phyloP scores from a whole-genome alignment of 2,329 filamentous ascomycete genomes.

The Cladosporium cucumerinum region DNA sequence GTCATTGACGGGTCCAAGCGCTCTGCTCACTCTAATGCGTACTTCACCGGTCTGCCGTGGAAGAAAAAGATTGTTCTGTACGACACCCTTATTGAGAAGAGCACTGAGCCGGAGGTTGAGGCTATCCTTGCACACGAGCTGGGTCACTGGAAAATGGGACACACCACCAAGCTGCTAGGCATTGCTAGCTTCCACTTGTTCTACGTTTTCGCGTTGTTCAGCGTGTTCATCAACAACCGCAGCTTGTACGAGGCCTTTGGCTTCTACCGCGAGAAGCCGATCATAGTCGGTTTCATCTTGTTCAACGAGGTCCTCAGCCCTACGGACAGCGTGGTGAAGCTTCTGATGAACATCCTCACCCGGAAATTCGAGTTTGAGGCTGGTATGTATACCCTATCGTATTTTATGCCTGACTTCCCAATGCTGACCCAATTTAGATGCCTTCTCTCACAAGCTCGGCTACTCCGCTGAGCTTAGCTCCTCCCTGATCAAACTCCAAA shows the following conservation, averaged over 20 bases:
- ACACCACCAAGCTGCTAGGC: slow-evolving; percentile 86
- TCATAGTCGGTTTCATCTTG: slow-evolving; percentile 94
- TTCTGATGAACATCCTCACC: slow-evolving; percentile 93
- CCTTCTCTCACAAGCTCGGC: slow-evolving; percentile 79
- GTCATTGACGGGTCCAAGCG: slow-evolving; percentile 92
- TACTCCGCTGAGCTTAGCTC: slow-evolving; percentile 78
- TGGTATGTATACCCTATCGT: slow-evolving; percentile 46
- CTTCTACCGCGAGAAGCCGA: slow-evolving; percentile 77
- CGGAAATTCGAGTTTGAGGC: slow-evolving; percentile 95
- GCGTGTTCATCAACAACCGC: slow-evolving; percentile 92
- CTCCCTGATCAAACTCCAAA: slow-evolving; percentile 93
- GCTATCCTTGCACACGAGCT: slow-evolving; percentile 94
- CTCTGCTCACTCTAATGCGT: slow-evolving; percentile 84
- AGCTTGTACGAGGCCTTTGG: slow-evolving; percentile 90
- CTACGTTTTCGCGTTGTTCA: slow-evolving; percentile 95
- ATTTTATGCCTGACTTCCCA: slow-evolving; percentile 7
- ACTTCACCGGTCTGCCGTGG: slow-evolving; percentile 97
- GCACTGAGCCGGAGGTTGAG: slow-evolving; percentile 84
- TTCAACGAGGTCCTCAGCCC: slow-evolving; percentile 96
- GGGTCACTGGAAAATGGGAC: slow-evolving; percentile 93
- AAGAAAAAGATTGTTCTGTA: slow-evolving; percentile 99
- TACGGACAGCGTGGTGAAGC: slow-evolving; percentile 90
- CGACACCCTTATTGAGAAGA: slow-evolving; percentile 96
- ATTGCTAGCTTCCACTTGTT: slow-evolving; percentile 85
- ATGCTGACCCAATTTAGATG: slow-evolving; percentile 49